Base-by-base conservation (phyloP, 2,329 filamentous ascomycete species). In the Exophiala oligosperma region DNA sequence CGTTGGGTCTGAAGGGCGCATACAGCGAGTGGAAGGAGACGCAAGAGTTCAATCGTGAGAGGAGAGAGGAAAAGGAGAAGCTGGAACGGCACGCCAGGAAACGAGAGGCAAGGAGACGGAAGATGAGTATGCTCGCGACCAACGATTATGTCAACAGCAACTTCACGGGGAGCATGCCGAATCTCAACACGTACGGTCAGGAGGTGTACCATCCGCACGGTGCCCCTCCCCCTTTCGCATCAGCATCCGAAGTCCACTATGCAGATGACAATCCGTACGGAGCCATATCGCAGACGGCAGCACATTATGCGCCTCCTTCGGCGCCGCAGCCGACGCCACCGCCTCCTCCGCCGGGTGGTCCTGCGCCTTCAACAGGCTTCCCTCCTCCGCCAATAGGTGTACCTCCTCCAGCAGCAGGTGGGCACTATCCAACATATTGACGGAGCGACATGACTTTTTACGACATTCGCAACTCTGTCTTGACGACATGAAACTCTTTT, bases 1-100 rank as follows among this genome's bases (percentile, higher is more conserved):
- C 84, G 24, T 76, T 88, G 54, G 85, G 86, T 71, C 84, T 89
- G 75, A 88, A 87, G 71, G 81, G 82, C 51, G 85, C 86, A 12
- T 79, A 84, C 67, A 79, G 77, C 4, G 85, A 88, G 70, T 88
- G 86, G 84, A 85, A 87, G 72, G 83, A 88, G 69, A 84, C 85
- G 73, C 82, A 84, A 59, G 81, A 86, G 71, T 79, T 86, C 70
- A 78, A 82, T 59, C 79, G 81, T 64, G 78, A 81, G 67, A 79
- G 78, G 54, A 75, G 78, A 52, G 79, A 85, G 61, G 79, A 87
- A 57, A 78, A 82, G 64, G 69, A 76, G 49, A 76, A 81, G 66
- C 72, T 76, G 53, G 73, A 77, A 68, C 50, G 66, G 32, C 66
- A 68, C 43, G 43, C 40, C 4, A 41, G 41, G 26, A 68, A 68